Percentiles rank a stretch among this genome's conserved stretches.
Evolutionary conservation across 805 yeast genomes (phyloP).

Genomic region (Schizosaccharomyces lindneri): DNA sequence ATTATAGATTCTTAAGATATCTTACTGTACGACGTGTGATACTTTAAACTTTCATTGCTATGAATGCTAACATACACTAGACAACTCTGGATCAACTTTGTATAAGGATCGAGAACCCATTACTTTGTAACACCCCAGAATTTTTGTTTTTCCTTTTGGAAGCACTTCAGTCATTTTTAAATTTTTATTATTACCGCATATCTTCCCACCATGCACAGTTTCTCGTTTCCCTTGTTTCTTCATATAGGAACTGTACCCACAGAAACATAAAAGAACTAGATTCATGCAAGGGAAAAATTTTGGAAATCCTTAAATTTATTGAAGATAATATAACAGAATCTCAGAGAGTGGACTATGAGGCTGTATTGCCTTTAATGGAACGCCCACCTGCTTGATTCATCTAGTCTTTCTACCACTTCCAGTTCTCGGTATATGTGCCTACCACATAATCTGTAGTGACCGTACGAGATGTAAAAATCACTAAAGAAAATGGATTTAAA

Average conservation of each 20-base stretch:
- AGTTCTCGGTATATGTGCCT: too few species aligned
- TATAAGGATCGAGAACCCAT: not conserved
- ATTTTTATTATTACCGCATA: not conserved
- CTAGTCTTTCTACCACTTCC: too few species aligned
- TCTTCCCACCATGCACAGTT: not conserved
- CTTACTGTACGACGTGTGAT: not conserved
- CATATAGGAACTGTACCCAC: not conserved
- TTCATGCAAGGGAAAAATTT: not conserved
- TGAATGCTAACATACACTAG: not conserved
- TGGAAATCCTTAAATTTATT: not conserved
- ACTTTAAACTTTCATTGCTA: not conserved
- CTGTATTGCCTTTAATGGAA: too few species aligned
- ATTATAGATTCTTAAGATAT: not conserved
- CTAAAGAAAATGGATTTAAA: not conserved
- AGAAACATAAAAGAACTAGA: not conserved
- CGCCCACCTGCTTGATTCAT: too few species aligned
- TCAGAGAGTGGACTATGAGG: too few species aligned
- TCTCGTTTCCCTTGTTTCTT: not conserved
- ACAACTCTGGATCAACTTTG: not conserved
- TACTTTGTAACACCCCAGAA: not conserved
- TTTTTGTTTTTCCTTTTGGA: not conserved
- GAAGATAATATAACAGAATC: not conserved
- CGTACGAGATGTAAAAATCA: not conserved
- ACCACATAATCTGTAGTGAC: too few species aligned
- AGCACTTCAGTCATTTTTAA: not conserved